Evolutionary conservation across 805 yeast species (phyloP), one percentile per base, ranked within the genome.

Genomic region (Lipomyces yamanashiensis): DNA sequence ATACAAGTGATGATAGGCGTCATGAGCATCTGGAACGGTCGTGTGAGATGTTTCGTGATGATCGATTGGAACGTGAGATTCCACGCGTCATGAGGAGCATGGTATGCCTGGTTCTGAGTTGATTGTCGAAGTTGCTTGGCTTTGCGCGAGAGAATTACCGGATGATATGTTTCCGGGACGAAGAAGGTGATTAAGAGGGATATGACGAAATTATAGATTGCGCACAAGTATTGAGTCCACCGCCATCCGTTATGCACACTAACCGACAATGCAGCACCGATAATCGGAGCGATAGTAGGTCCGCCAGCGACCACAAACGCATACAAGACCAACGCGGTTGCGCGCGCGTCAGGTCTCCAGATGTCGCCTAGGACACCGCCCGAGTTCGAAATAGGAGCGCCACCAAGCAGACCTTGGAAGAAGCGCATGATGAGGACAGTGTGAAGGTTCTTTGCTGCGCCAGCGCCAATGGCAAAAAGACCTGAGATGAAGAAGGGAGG

Each of bases 41-140:
- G 84, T 68, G 84, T 76, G 61, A 92, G 80, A 78, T 92, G 89
- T 28, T 89, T 84, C 63, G 84, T 82, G 66, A 91, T 70, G 74
- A 92, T 79, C 73, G 92, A 96, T 40, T 78, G 79, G 53, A 89
- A 74, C 1, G 88, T 77, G 75, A 91, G 74, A 56, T 91, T 90
- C 74, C 84, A 86, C 40, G 93, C 93, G 75, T 92, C 98, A 74
- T 89, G 96, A 76, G 89, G 96, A 21, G 98, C 90, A 90, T 91
- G 90, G 67, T 90, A 90, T 71, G 90, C 89, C 65, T 81, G 81
- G 74, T 92, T 89, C 49, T 93, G 92, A 7, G 97, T 89, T 73
- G 86, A 87, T 39, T 82, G 74, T 12, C 82, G 82, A 84, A 85
- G 81, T 69, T 79, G 80, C 13, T 82, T 82, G 1, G 85, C 83